Conservation (phyloP, 495 filamentous ascomycete species). For the Bacidia gigantensis region DNA sequence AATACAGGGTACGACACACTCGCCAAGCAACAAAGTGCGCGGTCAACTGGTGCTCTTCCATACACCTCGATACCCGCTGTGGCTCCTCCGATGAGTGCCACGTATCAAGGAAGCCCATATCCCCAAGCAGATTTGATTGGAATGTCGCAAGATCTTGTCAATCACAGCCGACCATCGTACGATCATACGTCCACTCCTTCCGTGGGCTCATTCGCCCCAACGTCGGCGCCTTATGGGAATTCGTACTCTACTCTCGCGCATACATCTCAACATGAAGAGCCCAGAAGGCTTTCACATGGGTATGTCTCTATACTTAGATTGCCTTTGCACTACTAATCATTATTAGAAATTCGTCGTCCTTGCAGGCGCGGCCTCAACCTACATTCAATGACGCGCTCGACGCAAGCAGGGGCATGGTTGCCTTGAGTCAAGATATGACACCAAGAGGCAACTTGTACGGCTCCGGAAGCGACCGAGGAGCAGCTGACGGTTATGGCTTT, state of each 20-base stretch:
- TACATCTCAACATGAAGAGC: conserved; percentile 40
- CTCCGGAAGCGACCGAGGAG: conserved; percentile 49
- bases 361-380: conserved; percentile 26
- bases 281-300: conserved; percentile 78
- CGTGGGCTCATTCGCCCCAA: conserved; percentile 49
- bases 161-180: conserved; percentile 35
- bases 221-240: conserved; percentile 41
- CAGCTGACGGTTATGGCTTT: conserved; percentile 87
- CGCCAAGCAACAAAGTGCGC: conserved; percentile 46
- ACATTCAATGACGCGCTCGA: conserved; percentile 71
- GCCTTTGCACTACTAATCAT: conserved; percentile 47
- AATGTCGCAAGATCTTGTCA: conserved; percentile 60
- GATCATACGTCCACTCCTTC: conserved; percentile 52
- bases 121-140: conserved; percentile 50
- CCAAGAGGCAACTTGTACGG: conserved; percentile 73
- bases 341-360: conserved; percentile 37
- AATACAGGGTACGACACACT: conserved; percentile 36
- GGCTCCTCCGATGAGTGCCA: conserved; percentile 53
- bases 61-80: conserved; percentile 60
- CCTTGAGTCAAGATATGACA: conserved; percentile 74
- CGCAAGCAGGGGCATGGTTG: conserved; percentile 80
- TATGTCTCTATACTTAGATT: conserved; percentile 51
- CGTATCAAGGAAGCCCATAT: conserved; percentile 50
- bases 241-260: conserved; percentile 43
- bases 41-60: conserved; percentile 51